Base-by-base conservation (phyloP, 78 protist species). In the Dictyostelium firmibasis region DNA sequence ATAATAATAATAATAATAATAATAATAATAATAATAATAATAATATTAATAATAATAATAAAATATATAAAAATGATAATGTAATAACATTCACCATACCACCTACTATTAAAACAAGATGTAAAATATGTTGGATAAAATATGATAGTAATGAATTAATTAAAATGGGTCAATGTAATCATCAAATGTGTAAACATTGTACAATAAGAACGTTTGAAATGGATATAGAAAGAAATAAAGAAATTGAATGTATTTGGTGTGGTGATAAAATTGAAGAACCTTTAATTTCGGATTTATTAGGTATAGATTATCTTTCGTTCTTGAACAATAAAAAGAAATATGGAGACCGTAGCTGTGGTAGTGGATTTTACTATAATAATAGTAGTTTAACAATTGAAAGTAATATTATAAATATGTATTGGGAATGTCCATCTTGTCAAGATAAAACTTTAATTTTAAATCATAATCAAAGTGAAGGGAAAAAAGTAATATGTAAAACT, bases 131-230 rank as follows among this genome's bases (percentile, higher is more conserved):
- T 64, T 64, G 74, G 74, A 64, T 64, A 9, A 64, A 64, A 64
- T 64, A 64, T 64, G n/a, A 4, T 1, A 50, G 16, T 50, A 64
- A 13, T 64, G 74, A 64, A 25, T 64, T 64, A 64, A 8, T 64
- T 9, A 25, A 8, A 64, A 64, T 64, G 74, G 74, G 74, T 64
- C 16, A 64, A 23, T 64, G 74, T 64, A 64, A 64, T 64, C 74
- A 64, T 64, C 74, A 64, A 64, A 64, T 74, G 81, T 74, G 81
- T 33, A 27, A 16, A 74, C 36, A 74, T 31, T 74, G 81, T 74
- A 18, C 43, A 74, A 35, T 16, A 16, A 74, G 27, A 35, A 35
- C 36, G 16, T 74, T 74, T 74, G 38, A 74, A 74, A 74, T 74
- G 43, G 53, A 74, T 35, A 74, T 74, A 13, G 81, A 74, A 11